phyloP scores from a whole-genome alignment of 139 green algal species.

The Picochlorum costavermella region DNA sequence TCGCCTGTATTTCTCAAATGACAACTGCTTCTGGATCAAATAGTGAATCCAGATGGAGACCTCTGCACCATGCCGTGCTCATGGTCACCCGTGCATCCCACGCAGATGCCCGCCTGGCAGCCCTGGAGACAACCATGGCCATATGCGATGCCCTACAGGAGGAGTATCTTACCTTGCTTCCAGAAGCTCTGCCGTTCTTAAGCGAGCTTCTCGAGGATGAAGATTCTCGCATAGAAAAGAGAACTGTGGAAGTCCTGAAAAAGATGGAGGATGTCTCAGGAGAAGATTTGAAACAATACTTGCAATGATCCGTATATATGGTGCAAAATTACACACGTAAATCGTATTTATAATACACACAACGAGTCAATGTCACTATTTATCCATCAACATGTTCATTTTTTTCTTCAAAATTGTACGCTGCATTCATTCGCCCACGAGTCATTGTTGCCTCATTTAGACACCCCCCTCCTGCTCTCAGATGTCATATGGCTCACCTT shows the following conservation, averaged over 20 bases:
- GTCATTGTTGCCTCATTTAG: too few relatives aligned
- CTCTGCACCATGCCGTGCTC: slow-evolving; percentile 62
- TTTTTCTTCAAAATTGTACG: too few relatives aligned
- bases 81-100: slow-evolving; percentile 32
- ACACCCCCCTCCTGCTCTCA: too few relatives aligned
- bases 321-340: too few relatives aligned
- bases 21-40: slow-evolving; percentile 50
- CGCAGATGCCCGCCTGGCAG: slow-evolving; percentile 16
- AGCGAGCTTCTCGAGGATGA: slow-evolving; percentile 84
- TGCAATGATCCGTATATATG: slow-evolving; percentile 32
- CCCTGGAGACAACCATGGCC: slow-evolving; percentile 13
- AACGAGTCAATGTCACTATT: too few relatives aligned
- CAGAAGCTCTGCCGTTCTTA: slow-evolving; percentile 79
- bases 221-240: slow-evolving; percentile 51
- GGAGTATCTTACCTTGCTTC: slow-evolving; percentile 74
- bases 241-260: slow-evolving; percentile 48
- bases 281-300: slow-evolving; percentile 77
- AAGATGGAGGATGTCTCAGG: slow-evolving; percentile 70
- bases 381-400: too few relatives aligned
- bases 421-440: too few relatives aligned
- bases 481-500: too few relatives aligned
- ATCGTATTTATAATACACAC: too few relatives aligned
- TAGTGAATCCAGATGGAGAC: slow-evolving; percentile 72
- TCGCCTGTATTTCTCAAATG: slow-evolving; percentile 58
- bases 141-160: slow-evolving; percentile 63